A percentile compares a stretch with the other conserved stretches of the same genome.
These are phyloP conservation scores for Pseudocercospora crystallina DNA, from an alignment of 2,329 filamentous ascomycete species.

Conservation along the genomic window DNA sequence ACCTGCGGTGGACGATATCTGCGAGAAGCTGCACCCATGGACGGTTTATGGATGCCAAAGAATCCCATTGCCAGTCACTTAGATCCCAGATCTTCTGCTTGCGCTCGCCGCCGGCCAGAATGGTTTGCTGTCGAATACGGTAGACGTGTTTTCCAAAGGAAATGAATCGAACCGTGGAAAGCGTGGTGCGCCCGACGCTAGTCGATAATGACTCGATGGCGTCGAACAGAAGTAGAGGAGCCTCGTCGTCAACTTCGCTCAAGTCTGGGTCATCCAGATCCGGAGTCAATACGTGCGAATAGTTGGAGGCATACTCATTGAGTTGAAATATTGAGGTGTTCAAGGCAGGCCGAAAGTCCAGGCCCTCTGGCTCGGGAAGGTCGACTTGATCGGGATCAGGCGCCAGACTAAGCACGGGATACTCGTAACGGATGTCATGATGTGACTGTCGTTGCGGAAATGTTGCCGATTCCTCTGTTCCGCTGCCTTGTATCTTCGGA, in stretches of 20 bases:
- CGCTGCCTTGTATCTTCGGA: too few species aligned
- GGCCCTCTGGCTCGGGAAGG: conserved; percentile 6
- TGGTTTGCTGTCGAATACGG: background rate
- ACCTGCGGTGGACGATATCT: conserved; percentile 4
- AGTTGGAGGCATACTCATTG: background rate
- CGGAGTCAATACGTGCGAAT: conserved; percentile 3
- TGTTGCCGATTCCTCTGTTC: background rate
- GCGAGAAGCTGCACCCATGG: conserved; percentile 11
- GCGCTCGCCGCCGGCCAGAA: background rate
- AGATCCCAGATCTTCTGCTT: conserved; percentile 5
- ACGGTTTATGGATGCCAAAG: background rate
- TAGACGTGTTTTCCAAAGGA: background rate
- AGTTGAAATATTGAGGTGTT: conserved; percentile 3
- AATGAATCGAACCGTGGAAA: conserved; percentile 3
- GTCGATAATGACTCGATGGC: conserved; percentile 3
- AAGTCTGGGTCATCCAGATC: background rate
- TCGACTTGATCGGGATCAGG: background rate
- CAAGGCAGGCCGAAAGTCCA: conserved; percentile 4
- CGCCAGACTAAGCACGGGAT: conserved; percentile 10
- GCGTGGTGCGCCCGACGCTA: conserved; percentile 2
- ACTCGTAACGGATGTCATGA: conserved; percentile 10
- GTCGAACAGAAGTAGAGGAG: background rate
- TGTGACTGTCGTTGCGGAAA: conserved; percentile 6
- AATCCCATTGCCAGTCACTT: background rate
- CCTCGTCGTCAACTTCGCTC: background rate